These are phyloP conservation scores for Funneliformis geosporum DNA, from an alignment of 192 early-diverging fungal species.

Conservation along the genomic window DNA sequence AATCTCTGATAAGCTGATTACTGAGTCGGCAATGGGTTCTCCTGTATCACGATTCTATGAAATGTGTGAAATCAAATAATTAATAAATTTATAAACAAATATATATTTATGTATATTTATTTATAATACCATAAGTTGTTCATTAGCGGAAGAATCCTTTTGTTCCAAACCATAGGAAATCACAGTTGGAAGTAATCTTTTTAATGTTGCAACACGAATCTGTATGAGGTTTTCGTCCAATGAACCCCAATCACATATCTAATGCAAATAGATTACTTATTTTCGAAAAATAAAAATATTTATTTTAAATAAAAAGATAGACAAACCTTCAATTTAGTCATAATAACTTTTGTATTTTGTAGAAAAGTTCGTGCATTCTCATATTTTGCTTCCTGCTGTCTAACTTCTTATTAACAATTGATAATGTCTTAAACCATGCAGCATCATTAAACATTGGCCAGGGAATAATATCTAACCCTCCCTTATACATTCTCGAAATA, in stretches of 20 bases:
- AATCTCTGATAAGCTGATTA: background rate
- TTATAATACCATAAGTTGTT: background rate
- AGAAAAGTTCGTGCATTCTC: constrained; percentile 11
- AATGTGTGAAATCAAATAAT: background rate
- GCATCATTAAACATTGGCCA: constrained; percentile 33
- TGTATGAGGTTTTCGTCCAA: constrained; percentile 13
- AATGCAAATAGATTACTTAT: background rate
- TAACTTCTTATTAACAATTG: background rate
- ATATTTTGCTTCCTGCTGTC: constrained; percentile 12
- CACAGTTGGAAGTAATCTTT: background rate
- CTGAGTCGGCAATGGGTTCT: background rate
- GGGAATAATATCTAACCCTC: constrained; percentile 18
- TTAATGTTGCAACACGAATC: constrained; percentile 12
- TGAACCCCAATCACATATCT: constrained; percentile 30
- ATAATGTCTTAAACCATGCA: background rate
- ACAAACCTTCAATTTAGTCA: constrained; percentile 21
- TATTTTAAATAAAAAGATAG: background rate
- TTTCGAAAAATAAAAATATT: background rate
- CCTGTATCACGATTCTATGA: constrained; percentile 11
- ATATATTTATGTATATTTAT: background rate
- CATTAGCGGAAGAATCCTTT: background rate
- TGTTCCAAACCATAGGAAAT: constrained; percentile 19
- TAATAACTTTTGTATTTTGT: constrained; percentile 12
- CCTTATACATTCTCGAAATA: constrained; percentile 22
- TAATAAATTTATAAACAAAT: background rate